phyloP scores from a whole-genome alignment of 495 filamentous ascomycete species.

The Aspergillus kassunensis region DNA sequence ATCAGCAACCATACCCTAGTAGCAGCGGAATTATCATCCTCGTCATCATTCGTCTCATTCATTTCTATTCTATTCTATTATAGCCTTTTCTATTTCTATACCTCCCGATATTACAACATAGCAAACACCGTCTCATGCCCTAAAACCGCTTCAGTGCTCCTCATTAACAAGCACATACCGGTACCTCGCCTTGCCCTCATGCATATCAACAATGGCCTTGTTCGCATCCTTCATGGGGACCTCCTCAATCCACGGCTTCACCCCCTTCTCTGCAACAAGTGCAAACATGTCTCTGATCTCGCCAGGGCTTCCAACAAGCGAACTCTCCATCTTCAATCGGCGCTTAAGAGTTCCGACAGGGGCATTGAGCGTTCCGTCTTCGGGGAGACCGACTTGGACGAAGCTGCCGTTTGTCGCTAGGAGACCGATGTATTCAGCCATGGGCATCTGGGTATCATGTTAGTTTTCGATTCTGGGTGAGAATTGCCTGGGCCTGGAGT shows the following conservation, averaged over 20 bases:
- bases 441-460: constrained; percentile 55
- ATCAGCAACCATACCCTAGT: no score
- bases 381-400: constrained; percentile 73
- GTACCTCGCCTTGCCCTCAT: constrained; percentile 66
- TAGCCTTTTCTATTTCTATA: neutral
- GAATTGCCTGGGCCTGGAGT: no score
- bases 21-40: no score
- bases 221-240: constrained; percentile 74
- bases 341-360: constrained; percentile 61
- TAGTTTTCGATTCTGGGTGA: neutral
- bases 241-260: constrained; percentile 70
- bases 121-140: no score
- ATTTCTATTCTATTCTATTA: neutral
- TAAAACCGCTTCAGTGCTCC: constrained; percentile 9
- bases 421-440: constrained; percentile 63
- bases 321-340: constrained; percentile 65
- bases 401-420: constrained; percentile 67
- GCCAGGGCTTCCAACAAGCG: constrained; percentile 63
- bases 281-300: constrained; percentile 82
- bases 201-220: constrained; percentile 65
- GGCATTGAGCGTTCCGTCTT: constrained; percentile 61
- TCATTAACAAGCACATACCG: constrained; percentile 71
- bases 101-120: no score
- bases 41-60: neutral
- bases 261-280: constrained; percentile 65